These are phyloP conservation scores for Erigeron philadelphicus DNA, from an alignment of 140 eudicot genomes.

Conservation along the genomic window DNA sequence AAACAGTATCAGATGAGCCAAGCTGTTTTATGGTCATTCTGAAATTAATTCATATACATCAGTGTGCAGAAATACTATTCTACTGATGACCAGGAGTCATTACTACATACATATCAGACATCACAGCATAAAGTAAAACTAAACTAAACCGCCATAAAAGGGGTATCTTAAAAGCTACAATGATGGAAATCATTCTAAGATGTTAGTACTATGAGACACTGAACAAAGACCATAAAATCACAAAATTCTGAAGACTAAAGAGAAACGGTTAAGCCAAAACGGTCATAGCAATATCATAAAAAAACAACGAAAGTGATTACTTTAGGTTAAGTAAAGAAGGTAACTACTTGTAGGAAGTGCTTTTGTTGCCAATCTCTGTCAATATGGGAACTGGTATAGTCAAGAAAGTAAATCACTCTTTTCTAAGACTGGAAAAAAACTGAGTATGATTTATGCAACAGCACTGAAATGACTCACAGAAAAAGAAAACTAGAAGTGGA, in stretches of 20 bases:
- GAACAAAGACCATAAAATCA: neutral
- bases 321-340: neutral
- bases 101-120: constrained; percentile 2
- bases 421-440: too few relatives aligned
- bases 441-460: constrained; percentile 6
- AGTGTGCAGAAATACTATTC: constrained; percentile 7
- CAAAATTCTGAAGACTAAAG: constrained; percentile 4
- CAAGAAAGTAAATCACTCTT: too few relatives aligned
- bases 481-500: neutral
- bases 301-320: neutral
- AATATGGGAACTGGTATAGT: too few relatives aligned
- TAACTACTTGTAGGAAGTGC: neutral
- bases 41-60: constrained; percentile 19
- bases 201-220: neutral
- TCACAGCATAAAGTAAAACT: constrained; percentile 1
- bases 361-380: too few relatives aligned
- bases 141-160: neutral
- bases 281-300: neutral
- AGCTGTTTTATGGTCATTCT: constrained; percentile 66
- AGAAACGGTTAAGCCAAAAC: neutral
- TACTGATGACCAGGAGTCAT: neutral
- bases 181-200: neutral
- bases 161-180: neutral
- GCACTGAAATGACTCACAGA: constrained; percentile 7
- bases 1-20: constrained; percentile 59